These are phyloP conservation scores for Starmerella etchellsii DNA, from an alignment of 805 yeast genomes.

Conservation along the genomic window DNA sequence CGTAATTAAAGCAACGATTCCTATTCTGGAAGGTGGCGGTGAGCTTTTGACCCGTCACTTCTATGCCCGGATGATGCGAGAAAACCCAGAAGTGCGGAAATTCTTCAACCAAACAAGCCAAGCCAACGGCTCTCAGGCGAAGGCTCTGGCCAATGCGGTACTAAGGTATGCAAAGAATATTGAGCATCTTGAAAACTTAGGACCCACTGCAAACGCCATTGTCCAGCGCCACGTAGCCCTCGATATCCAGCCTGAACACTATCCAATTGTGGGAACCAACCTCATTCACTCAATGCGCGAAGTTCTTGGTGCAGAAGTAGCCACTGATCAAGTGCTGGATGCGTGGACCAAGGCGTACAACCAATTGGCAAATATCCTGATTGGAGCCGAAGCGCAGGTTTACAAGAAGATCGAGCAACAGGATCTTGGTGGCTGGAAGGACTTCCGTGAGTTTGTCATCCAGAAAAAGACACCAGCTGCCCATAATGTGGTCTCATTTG, in stretches of 20 bases:
- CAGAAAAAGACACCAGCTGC: slow-evolving; percentile 34
- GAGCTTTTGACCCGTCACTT: slow-evolving; percentile 40
- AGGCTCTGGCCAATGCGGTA: slow-evolving; percentile 49
- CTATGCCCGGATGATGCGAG: slow-evolving; percentile 42
- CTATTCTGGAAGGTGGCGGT: slow-evolving; percentile 45
- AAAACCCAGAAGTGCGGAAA: slow-evolving; percentile 43
- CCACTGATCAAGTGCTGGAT: slow-evolving; percentile 43
- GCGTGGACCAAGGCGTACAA: slow-evolving; percentile 61
- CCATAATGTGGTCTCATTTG: slow-evolving; percentile 38
- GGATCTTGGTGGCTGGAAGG: slow-evolving; percentile 42
- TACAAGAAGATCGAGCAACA: slow-evolving; percentile 29
- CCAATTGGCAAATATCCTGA: slow-evolving; percentile 47
- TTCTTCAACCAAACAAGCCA: slow-evolving; percentile 53
- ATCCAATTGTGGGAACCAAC: slow-evolving; percentile 48
- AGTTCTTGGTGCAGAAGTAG: slow-evolving; percentile 42
- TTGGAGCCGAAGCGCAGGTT: slow-evolving; percentile 38
- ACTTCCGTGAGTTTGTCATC: slow-evolving; percentile 42
- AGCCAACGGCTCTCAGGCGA: slow-evolving; percentile 42
- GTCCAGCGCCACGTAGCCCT: slow-evolving; percentile 56
- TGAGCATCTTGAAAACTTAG: slow-evolving; percentile 42
- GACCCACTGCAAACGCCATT: slow-evolving; percentile 44
- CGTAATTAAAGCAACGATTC: slow-evolving; percentile 29
- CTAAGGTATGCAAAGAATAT: slow-evolving; percentile 50
- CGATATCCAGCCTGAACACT: slow-evolving; percentile 50
- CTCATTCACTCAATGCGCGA: slow-evolving; percentile 43